Evolutionary conservation across 116 monocot species (phyloP).

Genomic region (Posidonia oceanica): DNA sequence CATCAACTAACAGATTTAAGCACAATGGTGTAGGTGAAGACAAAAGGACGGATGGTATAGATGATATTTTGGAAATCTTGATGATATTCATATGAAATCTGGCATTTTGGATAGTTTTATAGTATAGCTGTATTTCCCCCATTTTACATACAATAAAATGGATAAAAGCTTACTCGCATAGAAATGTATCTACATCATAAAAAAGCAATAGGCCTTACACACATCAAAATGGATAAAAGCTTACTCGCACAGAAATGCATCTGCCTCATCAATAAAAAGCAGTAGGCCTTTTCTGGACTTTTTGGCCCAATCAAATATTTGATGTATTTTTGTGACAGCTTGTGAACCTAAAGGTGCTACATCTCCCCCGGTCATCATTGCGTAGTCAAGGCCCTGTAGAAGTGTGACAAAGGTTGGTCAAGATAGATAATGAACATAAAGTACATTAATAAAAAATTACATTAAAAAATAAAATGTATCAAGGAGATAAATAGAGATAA

Average conservation of each 20-base stretch:
- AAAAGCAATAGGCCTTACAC: slow-evolving; percentile 45
- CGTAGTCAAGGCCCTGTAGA: slow-evolving; percentile 86
- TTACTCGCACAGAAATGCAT: slow-evolving; percentile 97
- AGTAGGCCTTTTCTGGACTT: slow-evolving; percentile 75
- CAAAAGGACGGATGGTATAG: no score
- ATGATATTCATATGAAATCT: no score
- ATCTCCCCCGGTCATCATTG: slow-evolving; percentile 98
- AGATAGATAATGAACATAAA: background rate
- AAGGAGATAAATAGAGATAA: no score
- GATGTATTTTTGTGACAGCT: slow-evolving; percentile 93
- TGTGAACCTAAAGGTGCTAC: slow-evolving; percentile 91
- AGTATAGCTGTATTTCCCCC: no score
- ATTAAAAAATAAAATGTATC: background rate
- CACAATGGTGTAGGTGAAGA: no score
- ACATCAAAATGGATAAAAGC: slow-evolving; percentile 2
- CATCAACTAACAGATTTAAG: no score
- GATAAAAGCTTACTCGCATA: slow-evolving; percentile 64
- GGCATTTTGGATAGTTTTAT: no score
- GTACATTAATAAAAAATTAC: background rate
- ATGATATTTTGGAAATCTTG: no score
- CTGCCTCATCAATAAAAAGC: slow-evolving; percentile 94
- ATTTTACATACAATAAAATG: background rate
- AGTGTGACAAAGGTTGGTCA: background rate
- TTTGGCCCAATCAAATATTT: slow-evolving; percentile 97
- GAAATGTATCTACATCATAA: slow-evolving; percentile 89